Evolutionary conservation across 164 flowering plant genomes (phyloP).

Genomic region (Paratinospora sagittata): DNA sequence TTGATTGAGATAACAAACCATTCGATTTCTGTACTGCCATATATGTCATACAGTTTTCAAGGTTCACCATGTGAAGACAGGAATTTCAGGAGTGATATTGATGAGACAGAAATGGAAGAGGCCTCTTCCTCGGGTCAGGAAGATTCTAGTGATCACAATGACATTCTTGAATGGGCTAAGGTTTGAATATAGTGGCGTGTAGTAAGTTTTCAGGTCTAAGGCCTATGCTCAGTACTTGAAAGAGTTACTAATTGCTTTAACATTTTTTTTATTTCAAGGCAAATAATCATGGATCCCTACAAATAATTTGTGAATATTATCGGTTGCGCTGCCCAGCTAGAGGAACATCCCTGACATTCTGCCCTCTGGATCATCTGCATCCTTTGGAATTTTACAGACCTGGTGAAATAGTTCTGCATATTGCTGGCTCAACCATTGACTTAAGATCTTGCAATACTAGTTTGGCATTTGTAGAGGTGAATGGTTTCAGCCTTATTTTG

Average conservation of each 20-base stretch:
- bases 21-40: constrained; percentile 12
- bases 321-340: constrained; percentile 55
- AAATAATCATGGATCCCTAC: constrained; percentile 73
- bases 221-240: neutral
- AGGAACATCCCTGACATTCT: constrained; percentile 65
- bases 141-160: constrained; percentile 50
- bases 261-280: constrained; percentile 44
- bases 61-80: constrained; percentile 76
- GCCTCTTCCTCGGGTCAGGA: constrained; percentile 88
- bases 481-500: neutral
- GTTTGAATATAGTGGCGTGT: constrained; percentile 25
- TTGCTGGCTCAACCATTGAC: constrained; percentile 77
- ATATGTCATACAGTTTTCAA: constrained; percentile 54
- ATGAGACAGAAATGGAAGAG: constrained; percentile 76
- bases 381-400: constrained; percentile 77
- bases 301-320: constrained; percentile 79
- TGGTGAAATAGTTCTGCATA: constrained; percentile 46
- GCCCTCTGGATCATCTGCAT: constrained; percentile 88
- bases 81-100: constrained; percentile 66
- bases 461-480: constrained; percentile 80
- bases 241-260: neutral
- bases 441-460: constrained; percentile 71
- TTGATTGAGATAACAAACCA: neutral
- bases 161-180: constrained; percentile 97
- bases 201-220: neutral